Evolutionary conservation across 768 basidiomycete species (phyloP), one percentile per base, ranked within the genome.

Genomic region (Baorangia bicolor): DNA sequence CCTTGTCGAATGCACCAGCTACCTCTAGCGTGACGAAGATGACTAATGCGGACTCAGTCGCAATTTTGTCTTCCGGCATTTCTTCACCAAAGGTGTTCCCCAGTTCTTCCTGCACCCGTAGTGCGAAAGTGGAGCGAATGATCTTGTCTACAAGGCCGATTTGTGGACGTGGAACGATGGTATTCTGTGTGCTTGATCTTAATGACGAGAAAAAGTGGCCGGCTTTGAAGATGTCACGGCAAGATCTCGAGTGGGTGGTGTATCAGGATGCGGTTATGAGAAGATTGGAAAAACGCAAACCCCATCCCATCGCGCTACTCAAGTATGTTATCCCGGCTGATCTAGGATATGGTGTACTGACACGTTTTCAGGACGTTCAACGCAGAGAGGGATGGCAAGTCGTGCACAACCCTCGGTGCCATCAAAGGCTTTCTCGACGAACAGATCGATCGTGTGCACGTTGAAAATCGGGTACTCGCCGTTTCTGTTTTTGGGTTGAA

Each of bases 111-210:
- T 34, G 16, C n/a, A n/a, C 21, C n/a, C n/a, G n/a, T n/a, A n/a
- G n/a, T n/a, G n/a, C n/a, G 18, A 4, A 30, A 10, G 54, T 20
- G 5, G 7, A 45, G 2, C 52, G 38, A 0, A 4, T 51, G 0
- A 43, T 60, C 10, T 23, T 63, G 31, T 63, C 55, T 10, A 58
- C 52, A 0, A 13, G 49, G 11, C 63, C 59, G 16, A 58, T 61
- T 34, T 49, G 62, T 30, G 64, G 59, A 16, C 30, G 61, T 2
- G 54, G 51, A 9, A 61, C 62, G 12, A 50, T 38, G 1, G 52
- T 58, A 0, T 64, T 55, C 25, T 44, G 27, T 12, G 54, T 61
- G 0, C 8, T 33, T 0, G 33, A 56, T 37, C 12, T 35, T 10
- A 1, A 34, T 5, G 38, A 53, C 10, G 0, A 33, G 1, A 11